Conservation (phyloP, 345 rosid species). For the Citrus mangshanensis region DNA sequence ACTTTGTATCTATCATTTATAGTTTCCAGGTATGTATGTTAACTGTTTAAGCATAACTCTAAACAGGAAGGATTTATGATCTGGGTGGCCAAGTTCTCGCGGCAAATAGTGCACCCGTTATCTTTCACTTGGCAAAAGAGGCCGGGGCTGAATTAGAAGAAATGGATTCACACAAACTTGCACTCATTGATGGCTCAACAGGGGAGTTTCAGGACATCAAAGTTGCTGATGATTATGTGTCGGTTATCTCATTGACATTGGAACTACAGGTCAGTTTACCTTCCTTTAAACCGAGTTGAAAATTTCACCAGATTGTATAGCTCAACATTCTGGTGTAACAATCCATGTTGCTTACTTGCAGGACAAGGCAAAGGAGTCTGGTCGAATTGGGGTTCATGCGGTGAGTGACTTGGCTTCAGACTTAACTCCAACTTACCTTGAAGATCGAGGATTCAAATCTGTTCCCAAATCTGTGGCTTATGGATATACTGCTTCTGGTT, state of each 20-base stretch:
- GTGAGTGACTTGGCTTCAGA: constrained; percentile 63
- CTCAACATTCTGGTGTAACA: background rate
- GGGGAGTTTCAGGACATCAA: constrained; percentile 50
- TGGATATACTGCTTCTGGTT: constrained; percentile 76
- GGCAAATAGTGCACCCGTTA: constrained; percentile 59
- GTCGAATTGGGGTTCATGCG: constrained; percentile 53
- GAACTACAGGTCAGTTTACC: constrained; percentile 53
- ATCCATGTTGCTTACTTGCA: constrained; percentile 13
- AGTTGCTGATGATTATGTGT: constrained; percentile 63
- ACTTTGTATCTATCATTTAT: background rate
- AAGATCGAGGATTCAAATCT: constrained; percentile 38
- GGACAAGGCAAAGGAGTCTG: constrained; percentile 55
- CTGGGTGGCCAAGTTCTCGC: constrained; percentile 79
- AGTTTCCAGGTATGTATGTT: background rate
- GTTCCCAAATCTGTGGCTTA: constrained; percentile 59
- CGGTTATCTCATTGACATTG: constrained; percentile 51
- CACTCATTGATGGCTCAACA: constrained; percentile 49
- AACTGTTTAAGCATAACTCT: background rate
- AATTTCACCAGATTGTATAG: background rate
- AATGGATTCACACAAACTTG: constrained; percentile 67
- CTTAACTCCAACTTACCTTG: constrained; percentile 43
- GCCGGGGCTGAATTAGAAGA: constrained; percentile 48
- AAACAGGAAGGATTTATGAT: constrained; percentile 51
- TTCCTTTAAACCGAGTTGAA: background rate
- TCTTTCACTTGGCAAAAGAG: constrained; percentile 62